Percentiles rank a stretch among this genome's conserved stretches.
Conservation (phyloP, 495 filamentous ascomycete genomes). For the Penicillium dipodomyicola region DNA sequence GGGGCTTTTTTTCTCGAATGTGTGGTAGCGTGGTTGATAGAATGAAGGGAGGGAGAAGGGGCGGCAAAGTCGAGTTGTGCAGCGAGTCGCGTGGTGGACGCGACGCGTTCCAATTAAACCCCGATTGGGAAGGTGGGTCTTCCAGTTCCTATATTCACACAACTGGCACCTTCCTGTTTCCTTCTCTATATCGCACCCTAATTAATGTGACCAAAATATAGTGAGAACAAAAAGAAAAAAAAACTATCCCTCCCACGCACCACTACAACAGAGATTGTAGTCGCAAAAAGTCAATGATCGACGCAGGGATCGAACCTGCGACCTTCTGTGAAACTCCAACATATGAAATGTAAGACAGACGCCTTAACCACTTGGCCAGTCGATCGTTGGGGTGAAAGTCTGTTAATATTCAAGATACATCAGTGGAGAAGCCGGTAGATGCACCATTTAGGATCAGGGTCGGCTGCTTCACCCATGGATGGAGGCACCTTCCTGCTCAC, state of each 20-base stretch:
- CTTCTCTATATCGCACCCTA: neutral
- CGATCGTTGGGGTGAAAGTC: neutral
- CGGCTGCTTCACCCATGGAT: too few relatives aligned
- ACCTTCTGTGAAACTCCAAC: constrained; percentile 10
- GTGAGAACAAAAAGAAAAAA: neutral
- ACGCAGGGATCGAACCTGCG: constrained; percentile 14
- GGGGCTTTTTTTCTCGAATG: constrained; percentile 14
- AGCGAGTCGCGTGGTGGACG: constrained; percentile 32
- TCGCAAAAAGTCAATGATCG: constrained; percentile 9
- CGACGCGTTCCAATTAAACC: constrained; percentile 40
- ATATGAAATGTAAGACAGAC: constrained; percentile 12
- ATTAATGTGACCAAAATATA: too few relatives aligned
- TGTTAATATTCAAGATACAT: too few relatives aligned
- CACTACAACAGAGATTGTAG: constrained; percentile 13
- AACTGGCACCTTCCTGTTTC: neutral
- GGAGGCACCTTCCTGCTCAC: too few relatives aligned
- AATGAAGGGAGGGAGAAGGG: constrained; percentile 24
- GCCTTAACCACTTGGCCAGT: constrained; percentile 14
- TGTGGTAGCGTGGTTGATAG: constrained; percentile 13
- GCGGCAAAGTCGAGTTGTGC: constrained; percentile 20
- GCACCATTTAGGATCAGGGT: too few relatives aligned
- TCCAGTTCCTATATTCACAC: neutral
- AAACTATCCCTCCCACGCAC: neutral
- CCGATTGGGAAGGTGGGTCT: constrained; percentile 21
- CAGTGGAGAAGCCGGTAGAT: too few relatives aligned